Base-by-base conservation (phyloP, 1,284 basidiomycete genomes). In the Phellinidium pouzarii region DNA sequence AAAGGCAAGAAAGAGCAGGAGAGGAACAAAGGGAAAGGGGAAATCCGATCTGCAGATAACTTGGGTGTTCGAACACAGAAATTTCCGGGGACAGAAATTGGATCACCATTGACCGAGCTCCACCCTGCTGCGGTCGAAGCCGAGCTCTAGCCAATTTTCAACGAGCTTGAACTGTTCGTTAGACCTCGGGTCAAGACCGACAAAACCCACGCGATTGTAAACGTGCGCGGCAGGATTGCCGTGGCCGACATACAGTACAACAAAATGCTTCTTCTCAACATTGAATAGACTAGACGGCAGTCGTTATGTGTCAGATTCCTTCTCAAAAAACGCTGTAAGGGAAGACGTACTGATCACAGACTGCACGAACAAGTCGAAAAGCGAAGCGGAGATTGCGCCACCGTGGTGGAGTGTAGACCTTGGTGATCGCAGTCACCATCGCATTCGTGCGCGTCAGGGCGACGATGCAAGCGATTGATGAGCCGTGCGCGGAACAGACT, bases 191-290 rank as follows among this genome's bases (percentile, higher is more conserved):
- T 61, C 65, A 12, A 82, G 67, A 3, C 80, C 81, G 4, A 69
- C 64, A 56, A 84, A 86, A 0, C 82, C 82, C 11, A 84, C 80
- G 3, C 72, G 71, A 44, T 71, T 62, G 60, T 85, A 86, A 2
- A 84, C 80, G n/a, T 68, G 69, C 0, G 68, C 68, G 3, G 81
- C 81, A 11, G 63, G 64, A 55, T 84, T 84, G 44, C 73, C 66
- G 60, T 77, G 72, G 0, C 73, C 77, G 23, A 81, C 79, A 54
- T 78, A 82, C 1, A 82, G 69, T 0, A 77, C 74, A 8, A 82
- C 71, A 20, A 26, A 49, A 7, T 27, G n/a, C 23, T 62, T 70
- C 14, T 71, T 61, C 57, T 75, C 74, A 4, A 51, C 64, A 45
- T 54, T 61, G 57, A 67, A 68, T 56, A 69, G 64, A 60, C 65